Percentiles rank a stretch among this genome's conserved stretches.
phyloP scores from a whole-genome alignment of 148 eudicot genomes.

The Agrostemma githago region DNA sequence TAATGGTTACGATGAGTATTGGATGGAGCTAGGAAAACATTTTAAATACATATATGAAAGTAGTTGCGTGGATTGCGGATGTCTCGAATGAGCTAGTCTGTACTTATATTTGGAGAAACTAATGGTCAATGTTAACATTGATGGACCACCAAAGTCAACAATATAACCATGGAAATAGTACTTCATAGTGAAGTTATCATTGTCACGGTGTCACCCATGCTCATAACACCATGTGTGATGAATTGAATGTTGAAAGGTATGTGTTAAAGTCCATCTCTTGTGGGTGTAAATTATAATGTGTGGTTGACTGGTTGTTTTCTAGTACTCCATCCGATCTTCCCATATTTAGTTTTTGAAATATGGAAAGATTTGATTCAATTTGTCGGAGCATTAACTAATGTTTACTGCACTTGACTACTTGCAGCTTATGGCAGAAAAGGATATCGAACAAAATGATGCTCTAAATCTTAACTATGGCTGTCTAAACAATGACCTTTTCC shows the following conservation, averaged over 20 bases:
- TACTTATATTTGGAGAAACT: no score
- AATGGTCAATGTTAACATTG: not conserved
- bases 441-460: conserved; percentile 54
- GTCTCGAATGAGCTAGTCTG: no score
- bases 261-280: not conserved
- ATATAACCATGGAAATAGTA: not conserved
- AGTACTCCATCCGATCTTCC: not conserved
- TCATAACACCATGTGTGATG: not conserved
- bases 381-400: not conserved
- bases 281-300: not conserved
- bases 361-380: not conserved
- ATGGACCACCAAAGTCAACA: not conserved
- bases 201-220: not conserved
- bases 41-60: no score
- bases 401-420: conserved; percentile 2
- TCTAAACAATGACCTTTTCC: conserved; percentile 78
- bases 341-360: not conserved
- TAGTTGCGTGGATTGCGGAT: no score
- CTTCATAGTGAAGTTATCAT: not conserved
- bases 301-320: not conserved
- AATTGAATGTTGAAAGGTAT: not conserved
- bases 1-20: no score
- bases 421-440: conserved; percentile 70
- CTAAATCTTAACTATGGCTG: conserved; percentile 79
- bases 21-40: no score